These are phyloP conservation scores for Aplosporella prunicola DNA, from an alignment of 2,329 filamentous ascomycete species.

Conservation along the genomic window DNA sequence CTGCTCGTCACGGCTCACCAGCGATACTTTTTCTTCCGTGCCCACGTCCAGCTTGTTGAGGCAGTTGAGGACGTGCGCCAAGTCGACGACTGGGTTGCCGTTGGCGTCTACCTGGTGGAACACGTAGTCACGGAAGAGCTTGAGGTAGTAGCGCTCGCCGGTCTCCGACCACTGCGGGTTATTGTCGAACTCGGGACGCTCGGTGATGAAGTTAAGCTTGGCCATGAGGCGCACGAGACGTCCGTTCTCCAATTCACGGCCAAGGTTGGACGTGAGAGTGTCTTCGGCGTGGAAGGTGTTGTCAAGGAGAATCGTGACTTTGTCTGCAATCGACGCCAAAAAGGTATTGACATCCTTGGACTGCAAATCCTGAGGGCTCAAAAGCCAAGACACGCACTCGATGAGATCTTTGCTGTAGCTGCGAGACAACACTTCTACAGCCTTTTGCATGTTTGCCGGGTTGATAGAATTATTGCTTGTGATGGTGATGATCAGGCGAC, in stretches of 20 bases:
- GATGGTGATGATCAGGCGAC: slow-evolving; percentile 72
- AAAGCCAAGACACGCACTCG: slow-evolving; percentile 72
- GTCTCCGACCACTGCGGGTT: slow-evolving; percentile 78
- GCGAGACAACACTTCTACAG: slow-evolving; percentile 37
- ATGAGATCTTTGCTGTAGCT: slow-evolving; percentile 70
- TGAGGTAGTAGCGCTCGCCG: slow-evolving; percentile 83
- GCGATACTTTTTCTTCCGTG: slow-evolving; percentile 71
- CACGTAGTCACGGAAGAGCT: slow-evolving; percentile 92
- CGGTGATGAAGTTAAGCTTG: slow-evolving; percentile 82
- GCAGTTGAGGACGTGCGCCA: slow-evolving; percentile 78
- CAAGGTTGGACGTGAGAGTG: slow-evolving; percentile 60
- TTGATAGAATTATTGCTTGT: slow-evolving; percentile 57
- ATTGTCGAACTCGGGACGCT: slow-evolving; percentile 75
- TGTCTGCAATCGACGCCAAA: slow-evolving; percentile 65
- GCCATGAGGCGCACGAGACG: slow-evolving; percentile 68
- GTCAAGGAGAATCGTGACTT: slow-evolving; percentile 67
- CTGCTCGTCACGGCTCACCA: slow-evolving; percentile 85
- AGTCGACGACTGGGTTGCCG: slow-evolving; percentile 72
- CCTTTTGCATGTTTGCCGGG: slow-evolving; percentile 53
- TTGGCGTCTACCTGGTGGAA: slow-evolving; percentile 90
- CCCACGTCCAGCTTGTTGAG: slow-evolving; percentile 91
- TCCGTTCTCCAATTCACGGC: slow-evolving; percentile 80
- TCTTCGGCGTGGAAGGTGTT: slow-evolving; percentile 72
- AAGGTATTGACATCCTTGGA: slow-evolving; percentile 72
- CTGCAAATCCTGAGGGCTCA: slow-evolving; percentile 45